phyloP scores from a whole-genome alignment of 306 rosid genomes.

The Crotalaria pallida region DNA sequence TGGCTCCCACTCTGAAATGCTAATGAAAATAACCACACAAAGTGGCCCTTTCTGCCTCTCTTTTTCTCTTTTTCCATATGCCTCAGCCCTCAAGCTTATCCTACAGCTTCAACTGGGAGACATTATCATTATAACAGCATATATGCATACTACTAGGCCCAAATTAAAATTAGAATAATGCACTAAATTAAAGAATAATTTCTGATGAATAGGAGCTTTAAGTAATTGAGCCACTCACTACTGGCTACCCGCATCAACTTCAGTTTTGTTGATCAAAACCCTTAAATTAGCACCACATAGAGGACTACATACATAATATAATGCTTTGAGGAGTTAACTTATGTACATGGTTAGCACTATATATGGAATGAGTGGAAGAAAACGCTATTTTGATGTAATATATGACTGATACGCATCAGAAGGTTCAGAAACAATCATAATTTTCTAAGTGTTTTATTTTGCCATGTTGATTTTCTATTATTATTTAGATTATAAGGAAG shows the following conservation, averaged over 20 bases:
- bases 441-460: neutral
- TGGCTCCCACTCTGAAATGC: slow-evolving; percentile 44
- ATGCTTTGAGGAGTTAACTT: slow-evolving; percentile 15
- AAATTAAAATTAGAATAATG: neutral
- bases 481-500: neutral
- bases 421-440: neutral
- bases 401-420: neutral
- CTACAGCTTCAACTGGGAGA: slow-evolving; percentile 35
- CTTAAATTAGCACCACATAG: neutral
- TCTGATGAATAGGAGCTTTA: slow-evolving; percentile 6
- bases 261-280: neutral
- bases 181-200: slow-evolving; percentile 2
- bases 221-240: neutral
- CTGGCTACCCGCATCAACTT: slow-evolving; percentile 4
- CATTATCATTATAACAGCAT: slow-evolving; percentile 47
- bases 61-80: slow-evolving; percentile 29
- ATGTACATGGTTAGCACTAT: neutral
- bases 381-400: neutral
- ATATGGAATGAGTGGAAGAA: slow-evolving; percentile 3
- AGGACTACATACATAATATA: neutral
- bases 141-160: slow-evolving; percentile 26
- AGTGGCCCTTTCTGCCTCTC: slow-evolving; percentile 18
- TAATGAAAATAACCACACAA: slow-evolving; percentile 26
- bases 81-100: slow-evolving; percentile 14
- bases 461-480: neutral